Conservation (phyloP, 306 rosid species). For the Sphenostylis stenocarpa region DNA sequence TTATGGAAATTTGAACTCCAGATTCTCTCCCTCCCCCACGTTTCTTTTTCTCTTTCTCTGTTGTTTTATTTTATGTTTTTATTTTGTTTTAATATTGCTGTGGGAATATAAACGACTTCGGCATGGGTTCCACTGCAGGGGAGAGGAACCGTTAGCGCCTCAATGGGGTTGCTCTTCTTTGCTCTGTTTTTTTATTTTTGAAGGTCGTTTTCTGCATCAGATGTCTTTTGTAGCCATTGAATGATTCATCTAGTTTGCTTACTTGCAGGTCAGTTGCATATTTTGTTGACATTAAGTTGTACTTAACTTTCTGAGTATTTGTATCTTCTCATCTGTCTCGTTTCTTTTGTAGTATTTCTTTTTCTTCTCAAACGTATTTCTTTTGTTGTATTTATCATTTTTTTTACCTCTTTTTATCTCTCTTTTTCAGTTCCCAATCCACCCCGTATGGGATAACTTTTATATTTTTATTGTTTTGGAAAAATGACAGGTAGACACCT, state of each 20-base stretch:
- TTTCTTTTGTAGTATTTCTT: background rate
- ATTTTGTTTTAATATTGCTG: background rate
- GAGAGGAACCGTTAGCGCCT: background rate
- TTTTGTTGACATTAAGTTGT: background rate
- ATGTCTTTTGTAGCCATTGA: background rate
- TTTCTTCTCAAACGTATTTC: background rate
- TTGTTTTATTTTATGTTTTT: background rate
- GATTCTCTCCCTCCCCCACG: conserved; percentile 41
- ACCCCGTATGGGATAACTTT: background rate
- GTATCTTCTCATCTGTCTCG: background rate
- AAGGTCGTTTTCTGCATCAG: conserved; percentile 36
- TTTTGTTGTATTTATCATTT: background rate
- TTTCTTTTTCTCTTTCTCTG: conserved; percentile 20
- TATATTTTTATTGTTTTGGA: background rate
- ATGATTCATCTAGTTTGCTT: background rate
- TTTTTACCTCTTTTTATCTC: background rate
- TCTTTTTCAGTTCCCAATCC: background rate
- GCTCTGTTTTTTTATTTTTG: background rate
- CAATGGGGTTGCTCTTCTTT: background rate
- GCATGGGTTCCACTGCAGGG: conserved; percentile 18
- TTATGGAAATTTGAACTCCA: conserved; percentile 34
- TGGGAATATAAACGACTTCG: conserved; percentile 21
- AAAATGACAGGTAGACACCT: background rate
- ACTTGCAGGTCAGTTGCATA: background rate
- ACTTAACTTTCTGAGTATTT: background rate